Base-by-base conservation (phyloP, 1,139 yeast genomes). In the Pichia sp. region DNA sequence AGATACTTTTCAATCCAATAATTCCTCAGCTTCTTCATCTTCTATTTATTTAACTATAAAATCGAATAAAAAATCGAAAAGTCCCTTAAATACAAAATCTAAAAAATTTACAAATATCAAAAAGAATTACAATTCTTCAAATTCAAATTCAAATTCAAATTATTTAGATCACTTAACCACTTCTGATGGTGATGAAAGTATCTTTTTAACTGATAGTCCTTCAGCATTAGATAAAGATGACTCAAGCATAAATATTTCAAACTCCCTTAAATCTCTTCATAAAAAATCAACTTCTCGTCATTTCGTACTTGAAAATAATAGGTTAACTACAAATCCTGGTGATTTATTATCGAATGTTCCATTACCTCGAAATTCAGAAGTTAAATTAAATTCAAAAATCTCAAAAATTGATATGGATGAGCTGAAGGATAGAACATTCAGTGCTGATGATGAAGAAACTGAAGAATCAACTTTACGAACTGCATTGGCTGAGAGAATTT, bases 331-430 rank as follows among this genome's bases (percentile, higher is more conserved):
- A 12, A 83, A 85, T 48, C 96, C 96, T 0, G 96, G 96, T 29
- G 96, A 87, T 61, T 69, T 87, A 46, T 65, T 87, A 16, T 84
- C 95, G 0, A 85, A 85, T 43, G 96, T 84, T 0, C 94, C 96
- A 0, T 64, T 87, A 4, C 77, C 89, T 1, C 69, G 90, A 51
- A 71, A 65, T 27, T 36, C 45, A 4, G 50, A 47, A 5, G 34
- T 49, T 16, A 41, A 49, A 25, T 29, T 51, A 6, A 43, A 36
- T 30, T 20, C 33, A 6, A 26, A 32, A 41, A n/a, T 51, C 4
- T 36, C 52, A 6, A 35, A 39, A 8, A 4, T 44, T 8, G 58
- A 51, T 12, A 54, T 57, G 27, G 56, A 62, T 23, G 68, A 66
- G n/a, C 51, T 65, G 3, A 60, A 66, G 34, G 68, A 67, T 30